These are phyloP conservation scores for Phaseolus lunatus DNA, from an alignment of 306 rosid genomes.

Conservation along the genomic window DNA sequence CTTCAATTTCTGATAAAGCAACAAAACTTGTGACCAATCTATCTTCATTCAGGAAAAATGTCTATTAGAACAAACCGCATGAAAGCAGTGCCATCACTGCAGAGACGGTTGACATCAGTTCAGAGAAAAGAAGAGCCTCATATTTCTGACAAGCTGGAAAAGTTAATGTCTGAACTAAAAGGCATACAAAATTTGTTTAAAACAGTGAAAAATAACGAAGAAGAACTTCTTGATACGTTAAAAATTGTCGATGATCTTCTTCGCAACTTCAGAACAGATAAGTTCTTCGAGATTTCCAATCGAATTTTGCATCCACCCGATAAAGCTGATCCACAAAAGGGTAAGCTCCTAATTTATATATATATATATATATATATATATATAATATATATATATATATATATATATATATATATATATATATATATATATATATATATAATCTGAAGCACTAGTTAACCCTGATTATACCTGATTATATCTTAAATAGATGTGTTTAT, in stretches of 20 bases:
- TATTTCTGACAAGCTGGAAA: background rate
- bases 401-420: too few relatives aligned
- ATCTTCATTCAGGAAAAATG: background rate
- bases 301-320: background rate
- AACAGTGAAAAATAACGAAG: background rate
- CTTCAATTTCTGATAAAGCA: background rate
- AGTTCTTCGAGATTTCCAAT: background rate
- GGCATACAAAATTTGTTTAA: background rate
- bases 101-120: background rate
- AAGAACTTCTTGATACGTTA: conserved; percentile 6
- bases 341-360: background rate
- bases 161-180: background rate
- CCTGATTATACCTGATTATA: too few relatives aligned
- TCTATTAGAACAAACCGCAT: background rate
- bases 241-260: background rate
- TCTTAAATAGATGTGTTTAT: too few relatives aligned
- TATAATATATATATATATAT: too few relatives aligned
- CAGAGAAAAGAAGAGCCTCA: background rate
- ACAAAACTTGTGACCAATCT: background rate
- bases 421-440: too few relatives aligned
- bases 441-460: too few relatives aligned
- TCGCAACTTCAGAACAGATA: background rate
- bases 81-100: conserved; percentile 29
- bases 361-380: too few relatives aligned
- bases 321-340: background rate